Evolutionary conservation across 2,329 filamentous ascomycete genomes (phyloP).

Genomic region (Pezicula carpinea): DNA sequence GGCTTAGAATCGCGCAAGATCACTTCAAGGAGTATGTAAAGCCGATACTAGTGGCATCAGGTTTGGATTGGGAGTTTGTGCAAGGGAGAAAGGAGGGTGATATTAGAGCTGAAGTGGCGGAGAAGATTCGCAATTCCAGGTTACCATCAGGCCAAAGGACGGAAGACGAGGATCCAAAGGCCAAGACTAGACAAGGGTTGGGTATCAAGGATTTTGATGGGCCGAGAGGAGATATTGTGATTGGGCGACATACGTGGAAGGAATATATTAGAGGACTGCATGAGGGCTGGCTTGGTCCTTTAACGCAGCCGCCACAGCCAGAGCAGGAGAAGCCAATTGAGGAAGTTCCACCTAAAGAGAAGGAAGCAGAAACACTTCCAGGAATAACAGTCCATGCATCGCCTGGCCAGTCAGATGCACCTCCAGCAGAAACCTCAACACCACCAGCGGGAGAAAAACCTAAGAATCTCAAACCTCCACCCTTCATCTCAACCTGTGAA

Average conservation of each 20-base stretch:
- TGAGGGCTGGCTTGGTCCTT: slow-evolving; percentile 91
- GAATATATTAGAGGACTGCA: slow-evolving; percentile 92
- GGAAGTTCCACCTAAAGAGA: slow-evolving; percentile 7
- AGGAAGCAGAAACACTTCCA: slow-evolving; percentile 17
- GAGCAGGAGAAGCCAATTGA: slow-evolving; percentile 16
- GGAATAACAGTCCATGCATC: slow-evolving; percentile 1
- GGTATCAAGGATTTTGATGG: slow-evolving; percentile 70
- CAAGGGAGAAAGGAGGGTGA: slow-evolving; percentile 93
- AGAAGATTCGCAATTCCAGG: slow-evolving; percentile 72
- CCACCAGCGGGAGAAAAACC: slow-evolving; percentile 50
- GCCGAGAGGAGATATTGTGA: slow-evolving; percentile 75
- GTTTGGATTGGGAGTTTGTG: slow-evolving; percentile 92
- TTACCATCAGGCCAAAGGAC: slow-evolving; percentile 32
- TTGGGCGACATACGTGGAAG: slow-evolving; percentile 94
- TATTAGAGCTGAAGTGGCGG: slow-evolving; percentile 78
- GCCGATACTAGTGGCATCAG: slow-evolving; percentile 82
- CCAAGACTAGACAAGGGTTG: slow-evolving; percentile 58
- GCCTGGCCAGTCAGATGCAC: slow-evolving; percentile 7
- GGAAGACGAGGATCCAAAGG: slow-evolving; percentile 53
- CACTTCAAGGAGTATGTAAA: slow-evolving; percentile 97
- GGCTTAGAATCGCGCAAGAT: slow-evolving; percentile 78
- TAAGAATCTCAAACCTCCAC: slow-evolving; percentile 44
- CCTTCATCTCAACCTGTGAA: slow-evolving; percentile 69
- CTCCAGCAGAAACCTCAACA: slow-evolving; percentile 21
- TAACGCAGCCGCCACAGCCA: slow-evolving; percentile 54